Conservation (phyloP, 192 early-diverging fungal genomes). For the Coemansia javaensis region DNA sequence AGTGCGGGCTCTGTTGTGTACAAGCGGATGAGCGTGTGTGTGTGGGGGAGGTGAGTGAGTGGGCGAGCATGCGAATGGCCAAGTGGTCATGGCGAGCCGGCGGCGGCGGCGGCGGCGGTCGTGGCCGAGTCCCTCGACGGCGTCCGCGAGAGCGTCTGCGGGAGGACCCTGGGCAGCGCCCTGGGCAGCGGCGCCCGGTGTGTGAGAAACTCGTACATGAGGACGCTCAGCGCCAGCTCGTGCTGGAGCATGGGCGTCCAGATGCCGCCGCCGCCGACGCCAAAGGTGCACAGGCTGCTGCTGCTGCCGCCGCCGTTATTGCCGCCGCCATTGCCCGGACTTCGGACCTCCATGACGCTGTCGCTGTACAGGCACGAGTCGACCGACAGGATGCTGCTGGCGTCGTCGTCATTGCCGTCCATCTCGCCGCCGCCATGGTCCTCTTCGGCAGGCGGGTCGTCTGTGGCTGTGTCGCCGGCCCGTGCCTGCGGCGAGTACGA, state of each 20-base stretch:
- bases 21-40: too few relatives aligned
- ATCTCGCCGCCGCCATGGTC: too few relatives aligned
- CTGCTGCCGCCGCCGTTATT: neutral
- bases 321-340: neutral
- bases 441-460: too few relatives aligned
- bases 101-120: slow-evolving; percentile 8
- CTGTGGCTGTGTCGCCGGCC: too few relatives aligned
- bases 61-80: neutral
- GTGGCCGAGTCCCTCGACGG: slow-evolving; percentile 25
- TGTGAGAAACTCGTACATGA: slow-evolving; percentile 43
- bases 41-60: too few relatives aligned
- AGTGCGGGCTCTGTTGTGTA: too few relatives aligned
- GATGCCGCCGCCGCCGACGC: neutral
- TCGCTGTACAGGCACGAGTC: slow-evolving; percentile 6
- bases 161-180: too few relatives aligned
- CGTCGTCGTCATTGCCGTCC: slow-evolving; percentile 13
- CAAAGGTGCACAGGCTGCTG: slow-evolving; percentile 8
- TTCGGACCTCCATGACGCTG: neutral
- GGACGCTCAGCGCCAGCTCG: slow-evolving; percentile 29
- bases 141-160: too few relatives aligned
- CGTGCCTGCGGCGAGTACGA: slow-evolving; percentile 29
- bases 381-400: slow-evolving; percentile 17
- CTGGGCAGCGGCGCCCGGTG: slow-evolving; percentile 22
- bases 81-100: neutral
- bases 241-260: slow-evolving; percentile 23